These are phyloP conservation scores for Thraustotheca clavata DNA, from an alignment of 352 stramenopile genomes.

Conservation along the genomic window DNA sequence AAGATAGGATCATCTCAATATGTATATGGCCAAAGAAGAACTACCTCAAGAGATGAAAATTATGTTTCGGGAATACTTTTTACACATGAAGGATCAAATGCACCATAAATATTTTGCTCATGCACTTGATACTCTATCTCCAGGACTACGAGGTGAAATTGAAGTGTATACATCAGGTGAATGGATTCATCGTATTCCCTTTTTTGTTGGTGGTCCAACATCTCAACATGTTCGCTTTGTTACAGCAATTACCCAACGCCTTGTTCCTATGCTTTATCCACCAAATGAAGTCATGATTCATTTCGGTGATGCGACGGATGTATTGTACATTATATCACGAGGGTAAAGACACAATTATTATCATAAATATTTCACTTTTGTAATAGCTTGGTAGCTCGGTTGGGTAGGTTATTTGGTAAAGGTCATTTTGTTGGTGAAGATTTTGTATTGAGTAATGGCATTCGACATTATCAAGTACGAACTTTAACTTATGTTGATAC, in stretches of 20 bases:
- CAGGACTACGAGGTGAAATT: slow-evolving; percentile 13
- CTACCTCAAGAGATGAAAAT: slow-evolving; percentile 7
- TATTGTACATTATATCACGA: slow-evolving; percentile 19
- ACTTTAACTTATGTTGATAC: slow-evolving; percentile 18
- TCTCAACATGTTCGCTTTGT: slow-evolving; percentile 19
- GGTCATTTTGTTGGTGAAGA: slow-evolving; percentile 21
- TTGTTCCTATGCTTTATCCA: slow-evolving; percentile 1
- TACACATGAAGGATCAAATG: slow-evolving; percentile 14
- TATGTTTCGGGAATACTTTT: slow-evolving; percentile 13
- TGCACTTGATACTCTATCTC: slow-evolving; percentile 20
- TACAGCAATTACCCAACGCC: slow-evolving; percentile 17
- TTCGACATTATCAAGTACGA: slow-evolving; percentile 19
- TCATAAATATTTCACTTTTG: not conserved
- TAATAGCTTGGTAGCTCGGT: slow-evolving; percentile 5
- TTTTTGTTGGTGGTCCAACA: slow-evolving; percentile 8
- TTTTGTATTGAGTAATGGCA: not conserved
- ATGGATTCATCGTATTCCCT: slow-evolving; percentile 20
- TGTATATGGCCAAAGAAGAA: slow-evolving; percentile 9
- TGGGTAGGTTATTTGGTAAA: slow-evolving; percentile 17
- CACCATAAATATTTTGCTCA: slow-evolving; percentile 21
- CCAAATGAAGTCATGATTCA: slow-evolving; percentile 11
- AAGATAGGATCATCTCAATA: slow-evolving; percentile 18
- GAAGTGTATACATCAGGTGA: slow-evolving; percentile 18
- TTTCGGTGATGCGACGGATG: slow-evolving; percentile 15
- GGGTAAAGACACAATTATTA: not conserved